Evolutionary conservation across 2,329 filamentous ascomycete genomes (phyloP), one percentile per base, ranked within the genome.

Genomic region (Berkeleyomyces rouxiae): DNA sequence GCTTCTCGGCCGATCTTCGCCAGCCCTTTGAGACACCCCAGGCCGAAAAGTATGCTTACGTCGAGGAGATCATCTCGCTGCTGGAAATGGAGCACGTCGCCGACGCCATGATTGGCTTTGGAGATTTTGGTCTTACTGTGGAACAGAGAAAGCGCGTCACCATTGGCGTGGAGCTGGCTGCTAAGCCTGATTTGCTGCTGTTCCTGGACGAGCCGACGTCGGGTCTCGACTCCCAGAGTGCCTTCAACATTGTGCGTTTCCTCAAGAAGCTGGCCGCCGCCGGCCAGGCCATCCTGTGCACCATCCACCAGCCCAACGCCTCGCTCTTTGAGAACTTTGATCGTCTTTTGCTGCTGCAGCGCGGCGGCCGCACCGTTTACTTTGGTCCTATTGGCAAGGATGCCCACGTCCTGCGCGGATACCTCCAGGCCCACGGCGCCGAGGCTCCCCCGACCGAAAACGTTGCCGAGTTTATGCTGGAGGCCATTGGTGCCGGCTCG

Each of bases 301-400:
- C 90, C 0, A 95, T 95, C 66, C 90, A 95, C 71, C 90, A 95
- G 71, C 90, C 90, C 1, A 92, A 90, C 67, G 87, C 88, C 13
- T 84, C 88, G 0, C 78, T 95, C 0, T 95, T 96, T 68, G 88
- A 93, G 72, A 86, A 90, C 72, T 96, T 95, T 67, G 90, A 95
- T 70, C 82, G 89, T 10, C 79, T 96, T 1, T 76, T 95, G 4
- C 78, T 95, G 2, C 79, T 95, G 1, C 83, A 92, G 72, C 80
- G 82, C 47, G 90, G 90, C 65, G 90, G 90, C 3, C 80, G 85
- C 62, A 88, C 87, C 57, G 88, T 95, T 59, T 95, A 95, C 75
- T 92, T 93, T 69, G 89, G 89, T 23, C 85, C 91, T 64, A 86
- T 95, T 51, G 90, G 90, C 58, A 78, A 83, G 60, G 88, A 93